Evolutionary conservation across 169 alveolate species (phyloP), one percentile per base, ranked within the genome.

Genomic region (Plasmodium cynomolgi): DNA sequence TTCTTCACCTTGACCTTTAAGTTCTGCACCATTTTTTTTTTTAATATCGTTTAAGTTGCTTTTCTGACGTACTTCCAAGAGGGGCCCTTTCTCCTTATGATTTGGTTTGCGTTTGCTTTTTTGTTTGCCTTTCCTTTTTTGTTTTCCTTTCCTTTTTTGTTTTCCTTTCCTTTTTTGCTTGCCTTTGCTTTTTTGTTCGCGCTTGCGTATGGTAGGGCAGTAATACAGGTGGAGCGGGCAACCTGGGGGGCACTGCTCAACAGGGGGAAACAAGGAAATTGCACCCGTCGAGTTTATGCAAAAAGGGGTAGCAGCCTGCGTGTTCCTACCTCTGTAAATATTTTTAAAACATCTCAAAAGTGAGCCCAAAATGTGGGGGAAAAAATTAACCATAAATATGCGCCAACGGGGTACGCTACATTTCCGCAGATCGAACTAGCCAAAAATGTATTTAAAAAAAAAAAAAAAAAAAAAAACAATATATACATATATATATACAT

Each of bases 21-120:
- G 58, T 85, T 85, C 80, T 85, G 93, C 68, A 85, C 93, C 93
- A 85, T 85, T 75, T 75, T 85, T 29, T 39, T 37, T 23, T 68
- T 68, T 26, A 17, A 7, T 50, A 17, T 17, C 26, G 62, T 50
- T 50, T 50, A 17, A 50, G 23, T 50, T 50, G 62, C 26, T 15
- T 50, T 17, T 50, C 62, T 50, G 23, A 50, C 8, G 62, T 50
- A 50, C 8, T 15, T 50, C 23, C 23, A 50, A 50, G 8, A 3
- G 23, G 26, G 23, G 26, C 62, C 62, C 2, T 50, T 50, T 47
- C 8, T 41, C 62, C 23, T 15, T 50, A 20, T 2, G 58, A 47
- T 47, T 47, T 47, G 20, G 20, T 37, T 37, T 37, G 37, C 41
- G 41, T 23, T 68, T 29, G 33, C 75, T 2, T 56, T 8, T 56